These are phyloP conservation scores for Cynanchum wilfordii DNA, from an alignment of 257 asterid genomes.

Conservation along the genomic window DNA sequence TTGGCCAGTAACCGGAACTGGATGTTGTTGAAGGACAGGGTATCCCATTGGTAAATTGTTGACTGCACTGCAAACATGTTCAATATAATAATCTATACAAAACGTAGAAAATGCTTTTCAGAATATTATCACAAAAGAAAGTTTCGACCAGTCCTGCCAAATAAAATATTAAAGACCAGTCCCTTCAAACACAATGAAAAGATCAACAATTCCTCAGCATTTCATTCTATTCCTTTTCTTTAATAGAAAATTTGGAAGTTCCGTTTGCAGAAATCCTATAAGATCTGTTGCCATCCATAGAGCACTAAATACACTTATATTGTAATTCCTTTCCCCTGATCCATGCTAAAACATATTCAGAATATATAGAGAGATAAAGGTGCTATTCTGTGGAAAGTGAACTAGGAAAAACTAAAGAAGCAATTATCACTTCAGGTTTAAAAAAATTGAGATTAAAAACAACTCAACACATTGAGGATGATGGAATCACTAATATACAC, in stretches of 20 bases:
- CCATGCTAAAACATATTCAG: background rate
- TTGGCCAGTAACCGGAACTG: constrained; percentile 61
- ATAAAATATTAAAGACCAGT: background rate
- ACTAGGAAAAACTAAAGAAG: background rate
- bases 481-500: background rate
- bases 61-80: constrained; percentile 72
- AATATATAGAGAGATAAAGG: background rate
- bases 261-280: background rate
- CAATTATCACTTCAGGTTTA: background rate
- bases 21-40: constrained; percentile 77
- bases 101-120: background rate
- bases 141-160: background rate
- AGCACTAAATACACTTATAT: background rate
- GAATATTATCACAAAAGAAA: background rate
- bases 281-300: background rate
- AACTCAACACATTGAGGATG: background rate
- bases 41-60: constrained; percentile 91
- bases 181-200: background rate
- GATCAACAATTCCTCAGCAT: background rate
- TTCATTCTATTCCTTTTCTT: background rate
- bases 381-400: background rate
- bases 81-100: constrained; percentile 34
- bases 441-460: background rate
- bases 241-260: background rate
- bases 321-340: background rate